Evolutionary conservation across 345 rosid genomes (phyloP), one percentile per base, ranked within the genome.

Genomic region (Linum usitatissimum): DNA sequence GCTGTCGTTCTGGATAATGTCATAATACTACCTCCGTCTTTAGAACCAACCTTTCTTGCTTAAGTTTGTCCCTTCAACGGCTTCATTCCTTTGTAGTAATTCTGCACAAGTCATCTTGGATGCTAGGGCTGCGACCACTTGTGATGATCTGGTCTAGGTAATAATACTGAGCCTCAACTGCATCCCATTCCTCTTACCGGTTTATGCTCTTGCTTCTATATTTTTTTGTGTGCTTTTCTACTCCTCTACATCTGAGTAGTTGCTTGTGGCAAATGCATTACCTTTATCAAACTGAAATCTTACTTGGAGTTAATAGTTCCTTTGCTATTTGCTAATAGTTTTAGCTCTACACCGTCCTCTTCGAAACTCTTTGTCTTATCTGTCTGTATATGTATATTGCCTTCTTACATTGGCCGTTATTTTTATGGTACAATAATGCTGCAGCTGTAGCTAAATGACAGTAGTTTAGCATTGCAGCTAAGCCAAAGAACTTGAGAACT

Each of bases 391-490:
- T 42, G 49, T 42, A 9, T 8, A 42, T 8, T 9, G 49, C 6
- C 36, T 6, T 31, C 3, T 6, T 31, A 31, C n/a, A 31, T 31
- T 31, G 36, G 36, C 36, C 6, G 3, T 31, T 31, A 31, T 31
- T 31, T 31, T 31, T 31, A 31, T 31, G 36, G 6, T 31, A 31
- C 6, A 9, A 2, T n/a, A 42, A 42, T 42, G 49, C 49, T 42
- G 36, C 12, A 66, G 6, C 9, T 6, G 18, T 49, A 8, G 45
- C 9, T 67, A n/a, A 64, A 15, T 23, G n/a, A n/a, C 14, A 57
- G 14, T 51, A 53, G 31, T 54, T 15, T 60, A 77, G 96, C 56
- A 71, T 77, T 74, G 75, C 81, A 61, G 83, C 40, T 30, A 64
- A 70, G 54, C 66, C 75, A 30, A 66, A 76, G 69, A 71, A 65